A percentile compares a stretch with the other conserved stretches of the same genome.
Conservation (phyloP, 768 basidiomycete species). For the Auriscalpium orientale region DNA sequence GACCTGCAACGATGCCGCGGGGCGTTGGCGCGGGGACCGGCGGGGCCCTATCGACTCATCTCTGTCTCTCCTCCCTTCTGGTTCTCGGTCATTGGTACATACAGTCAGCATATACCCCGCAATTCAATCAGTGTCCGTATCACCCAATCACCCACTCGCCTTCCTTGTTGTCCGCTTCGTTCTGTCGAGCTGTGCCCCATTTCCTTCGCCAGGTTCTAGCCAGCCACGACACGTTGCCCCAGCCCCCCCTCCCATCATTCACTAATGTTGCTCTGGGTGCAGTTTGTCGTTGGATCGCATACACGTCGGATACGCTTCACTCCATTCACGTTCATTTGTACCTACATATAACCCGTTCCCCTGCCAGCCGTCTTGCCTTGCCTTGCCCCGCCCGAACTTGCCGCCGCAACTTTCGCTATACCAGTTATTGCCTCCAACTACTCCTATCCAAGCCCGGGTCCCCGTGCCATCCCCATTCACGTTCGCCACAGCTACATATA, state of each 20-base stretch:
- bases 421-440: not conserved
- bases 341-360: no score
- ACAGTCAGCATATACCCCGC: slow-evolving; percentile 17
- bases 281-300: not conserved
- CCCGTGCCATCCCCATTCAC: no score
- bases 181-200: not conserved
- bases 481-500: not conserved
- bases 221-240: not conserved
- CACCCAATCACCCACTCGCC: not conserved
- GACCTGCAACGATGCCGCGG: not conserved
- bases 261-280: not conserved
- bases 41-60: slow-evolving; percentile 2
- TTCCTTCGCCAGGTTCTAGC: not conserved
- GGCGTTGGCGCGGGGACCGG: not conserved
- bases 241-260: not conserved
- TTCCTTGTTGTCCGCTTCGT: not conserved
- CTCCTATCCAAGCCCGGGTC: not conserved
- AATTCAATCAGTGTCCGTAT: slow-evolving; percentile 17
- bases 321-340: not conserved
- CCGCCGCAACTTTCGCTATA: not conserved
- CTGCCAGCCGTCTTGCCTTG: not conserved
- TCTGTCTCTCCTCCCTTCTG: slow-evolving; percentile 8
- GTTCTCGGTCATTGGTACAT: slow-evolving; percentile 18
- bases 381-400: not conserved
- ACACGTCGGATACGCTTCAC: not conserved